phyloP scores from a whole-genome alignment of 148 eudicot species.

The Rhododendron kiyosumense region DNA sequence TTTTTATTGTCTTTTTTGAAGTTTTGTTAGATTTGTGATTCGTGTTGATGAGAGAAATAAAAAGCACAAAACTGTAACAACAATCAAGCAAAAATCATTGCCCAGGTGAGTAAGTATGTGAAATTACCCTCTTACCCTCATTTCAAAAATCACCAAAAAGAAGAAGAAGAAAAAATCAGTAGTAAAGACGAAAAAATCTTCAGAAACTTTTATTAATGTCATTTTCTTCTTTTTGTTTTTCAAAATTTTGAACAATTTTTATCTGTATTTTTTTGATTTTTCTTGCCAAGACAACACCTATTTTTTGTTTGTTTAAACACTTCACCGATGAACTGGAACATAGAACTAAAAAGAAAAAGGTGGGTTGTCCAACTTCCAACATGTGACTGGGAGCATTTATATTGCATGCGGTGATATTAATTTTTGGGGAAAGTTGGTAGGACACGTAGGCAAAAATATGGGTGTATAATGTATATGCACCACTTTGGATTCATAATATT shows the following conservation, averaged over 20 bases:
- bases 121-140: too few relatives aligned
- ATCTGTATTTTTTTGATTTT: neutral
- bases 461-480: too few relatives aligned
- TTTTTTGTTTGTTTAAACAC: neutral
- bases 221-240: neutral
- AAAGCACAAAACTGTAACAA: neutral
- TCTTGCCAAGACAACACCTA: neutral
- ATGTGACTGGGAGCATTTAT: neutral
- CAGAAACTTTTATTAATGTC: neutral
- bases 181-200: neutral
- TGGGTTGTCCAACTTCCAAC: neutral
- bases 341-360: too few relatives aligned
- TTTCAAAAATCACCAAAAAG: neutral
- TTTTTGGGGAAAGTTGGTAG: neutral
- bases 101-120: too few relatives aligned
- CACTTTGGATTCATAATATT: too few relatives aligned
- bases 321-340: too few relatives aligned
- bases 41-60: neutral
- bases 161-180: neutral
- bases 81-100: neutral
- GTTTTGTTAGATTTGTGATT: neutral
- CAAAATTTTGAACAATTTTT: neutral
- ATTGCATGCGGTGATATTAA: neutral
- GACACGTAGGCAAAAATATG: too few relatives aligned
- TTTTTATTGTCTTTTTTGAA: neutral